Base-by-base conservation (phyloP, 306 rosid genomes). In the Vachellia collinsii region DNA sequence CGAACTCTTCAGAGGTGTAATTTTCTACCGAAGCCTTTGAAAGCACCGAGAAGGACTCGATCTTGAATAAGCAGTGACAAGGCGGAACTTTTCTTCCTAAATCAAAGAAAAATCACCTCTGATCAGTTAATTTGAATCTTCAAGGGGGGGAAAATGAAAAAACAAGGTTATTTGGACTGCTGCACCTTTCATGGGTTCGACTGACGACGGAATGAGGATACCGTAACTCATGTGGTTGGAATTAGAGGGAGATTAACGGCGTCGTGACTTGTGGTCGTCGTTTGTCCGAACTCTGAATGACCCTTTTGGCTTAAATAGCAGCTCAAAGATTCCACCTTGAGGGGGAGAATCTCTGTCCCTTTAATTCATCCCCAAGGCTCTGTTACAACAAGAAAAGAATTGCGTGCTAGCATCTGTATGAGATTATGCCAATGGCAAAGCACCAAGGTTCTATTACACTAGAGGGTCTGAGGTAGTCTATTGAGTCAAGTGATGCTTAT, bases 1-100 rank as follows among this genome's bases (percentile, higher is more conserved):
- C 80, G 77, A 87, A 87, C 66, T 73, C 79, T 73, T 77, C 83
- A 0, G 84, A 50, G 42, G 36, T 72, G 71, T 66, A 80, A 63
- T 80, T 63, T 80, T 77, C 81, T 4, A 77, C 25, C 3, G 77
- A 83, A 41, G 79, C 50, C 71, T 85, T 74, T 3, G 85, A 61
- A 82, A 87, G 87, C 72, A 61, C 13, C 4, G 88, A 80, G 83
- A 87, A 87, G 62, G 65, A 82, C 79, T 74, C 1, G 38, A 85
- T 80, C 80, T 77, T 82, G 44, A 87, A 70, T 13, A 64, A 73
- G 69, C 54, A 80, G 36, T 87, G 88, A 74, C 86, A 79, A 10
- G 90, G 90, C 22, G 81, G 85, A 80, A 70, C 74, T 53, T 87
- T 79, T 70, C 90, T 80, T 59, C 85, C 90, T 87, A 20, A 42